Evolutionary conservation across 257 asterid species (phyloP).

Genomic region (Orobanche coerulescens): DNA sequence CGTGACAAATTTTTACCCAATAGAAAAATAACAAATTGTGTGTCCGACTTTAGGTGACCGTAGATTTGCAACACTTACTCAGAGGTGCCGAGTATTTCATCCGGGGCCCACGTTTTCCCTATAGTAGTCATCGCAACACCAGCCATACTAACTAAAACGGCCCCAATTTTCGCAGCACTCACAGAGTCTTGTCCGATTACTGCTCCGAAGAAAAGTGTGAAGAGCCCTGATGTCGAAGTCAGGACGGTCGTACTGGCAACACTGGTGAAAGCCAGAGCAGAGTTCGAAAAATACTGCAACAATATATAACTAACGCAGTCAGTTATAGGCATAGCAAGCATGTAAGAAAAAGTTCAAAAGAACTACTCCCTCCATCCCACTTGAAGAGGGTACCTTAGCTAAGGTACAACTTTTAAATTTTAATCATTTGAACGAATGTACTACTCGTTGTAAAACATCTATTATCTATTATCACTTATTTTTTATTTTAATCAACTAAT

Average conservation of each 20-base stretch:
- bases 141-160: constrained; percentile 58
- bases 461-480: too few relatives aligned
- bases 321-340: not conserved
- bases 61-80: constrained; percentile 41
- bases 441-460: too few relatives aligned
- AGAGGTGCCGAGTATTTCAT: constrained; percentile 41
- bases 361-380: too few relatives aligned
- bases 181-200: constrained; percentile 52
- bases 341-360: not conserved
- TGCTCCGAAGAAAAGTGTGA: constrained; percentile 74
- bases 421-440: too few relatives aligned
- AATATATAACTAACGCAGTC: not conserved
- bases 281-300: constrained; percentile 57
- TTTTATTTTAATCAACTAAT: too few relatives aligned
- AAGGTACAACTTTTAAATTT: too few relatives aligned
- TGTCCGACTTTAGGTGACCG: not conserved
- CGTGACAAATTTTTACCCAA: constrained; percentile 7
- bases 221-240: constrained; percentile 75
- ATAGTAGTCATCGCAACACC: constrained; percentile 77
- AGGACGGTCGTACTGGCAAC: constrained; percentile 77
- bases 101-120: constrained; percentile 77
- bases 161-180: constrained; percentile 43
- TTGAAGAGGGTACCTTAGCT: too few relatives aligned
- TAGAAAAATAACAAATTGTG: not conserved
- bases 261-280: constrained; percentile 77